phyloP scores from a whole-genome alignment of 331 rosid species.

The Telfairia occidentalis region DNA sequence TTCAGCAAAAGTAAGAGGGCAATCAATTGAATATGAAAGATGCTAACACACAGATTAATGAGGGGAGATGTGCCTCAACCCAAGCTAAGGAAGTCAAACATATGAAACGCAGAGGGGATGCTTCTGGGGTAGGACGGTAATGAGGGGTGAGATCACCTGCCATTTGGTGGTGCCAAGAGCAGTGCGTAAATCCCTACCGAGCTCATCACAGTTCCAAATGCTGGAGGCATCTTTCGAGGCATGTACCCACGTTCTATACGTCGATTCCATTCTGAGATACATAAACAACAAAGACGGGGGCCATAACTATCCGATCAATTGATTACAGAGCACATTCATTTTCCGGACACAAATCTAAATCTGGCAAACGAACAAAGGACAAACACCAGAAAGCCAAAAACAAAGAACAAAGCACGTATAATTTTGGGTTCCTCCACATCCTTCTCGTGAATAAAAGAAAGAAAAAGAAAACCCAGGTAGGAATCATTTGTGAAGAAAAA shows the following conservation, averaged over 20 bases:
- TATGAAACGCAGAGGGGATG: neutral
- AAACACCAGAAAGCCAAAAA: neutral
- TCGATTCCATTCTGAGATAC: slow-evolving; percentile 68
- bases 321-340: neutral
- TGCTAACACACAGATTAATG: neutral
- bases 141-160: slow-evolving; percentile 52
- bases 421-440: neutral
- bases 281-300: slow-evolving; percentile 5
- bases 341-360: neutral
- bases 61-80: neutral
- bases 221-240: slow-evolving; percentile 36
- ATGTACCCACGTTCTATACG: slow-evolving; percentile 65
- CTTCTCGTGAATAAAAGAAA: neutral
- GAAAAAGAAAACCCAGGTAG: neutral
- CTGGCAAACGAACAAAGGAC: neutral
- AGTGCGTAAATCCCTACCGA: slow-evolving; percentile 61
- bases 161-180: slow-evolving; percentile 87
- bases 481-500: neutral
- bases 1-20: neutral
- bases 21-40: neutral
- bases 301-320: neutral
- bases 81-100: neutral
- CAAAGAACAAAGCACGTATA: neutral
- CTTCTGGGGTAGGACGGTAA: neutral
- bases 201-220: slow-evolving; percentile 58